phyloP scores from a whole-genome alignment of 768 basidiomycete genomes.

The Calocybe cyanea region DNA sequence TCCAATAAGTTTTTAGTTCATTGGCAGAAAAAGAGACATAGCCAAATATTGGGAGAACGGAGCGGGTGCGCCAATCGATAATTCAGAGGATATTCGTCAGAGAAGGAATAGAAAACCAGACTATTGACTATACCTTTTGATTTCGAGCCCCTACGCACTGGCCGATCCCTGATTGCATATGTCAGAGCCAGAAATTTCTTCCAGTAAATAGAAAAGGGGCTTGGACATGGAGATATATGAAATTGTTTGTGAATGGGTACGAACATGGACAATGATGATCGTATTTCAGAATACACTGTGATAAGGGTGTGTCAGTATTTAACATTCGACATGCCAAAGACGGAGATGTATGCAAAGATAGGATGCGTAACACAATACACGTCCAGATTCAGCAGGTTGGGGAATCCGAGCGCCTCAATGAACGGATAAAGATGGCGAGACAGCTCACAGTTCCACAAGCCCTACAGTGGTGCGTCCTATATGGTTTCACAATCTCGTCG shows the following conservation, averaged over 20 bases:
- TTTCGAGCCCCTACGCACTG: constrained; percentile 93
- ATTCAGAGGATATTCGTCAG: too few relatives aligned
- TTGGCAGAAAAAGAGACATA: too few relatives aligned
- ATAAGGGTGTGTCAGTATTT: too few relatives aligned
- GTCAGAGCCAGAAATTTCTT: neutral
- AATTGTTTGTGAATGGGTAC: neutral
- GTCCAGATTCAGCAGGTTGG: too few relatives aligned
- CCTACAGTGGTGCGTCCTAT: constrained; percentile 76
- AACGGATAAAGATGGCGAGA: neutral
- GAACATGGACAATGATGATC: constrained; percentile 86
- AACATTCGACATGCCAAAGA: too few relatives aligned
- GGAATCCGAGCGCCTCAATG: constrained; percentile 2
- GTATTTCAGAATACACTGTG: constrained; percentile 74
- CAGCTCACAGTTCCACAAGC: constrained; percentile 71
- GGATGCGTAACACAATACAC: too few relatives aligned
- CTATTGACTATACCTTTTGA: constrained; percentile 56
- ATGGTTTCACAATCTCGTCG: constrained; percentile 69
- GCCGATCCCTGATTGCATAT: constrained; percentile 64
- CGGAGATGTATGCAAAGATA: too few relatives aligned
- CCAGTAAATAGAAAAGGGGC: too few relatives aligned
- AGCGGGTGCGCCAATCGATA: too few relatives aligned
- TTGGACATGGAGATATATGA: too few relatives aligned
- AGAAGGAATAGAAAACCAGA: neutral
- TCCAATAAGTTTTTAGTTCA: too few relatives aligned
- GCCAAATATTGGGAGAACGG: too few relatives aligned